These are phyloP conservation scores for Fusarium albidum DNA, from an alignment of 2,329 filamentous ascomycete species.

Conservation along the genomic window DNA sequence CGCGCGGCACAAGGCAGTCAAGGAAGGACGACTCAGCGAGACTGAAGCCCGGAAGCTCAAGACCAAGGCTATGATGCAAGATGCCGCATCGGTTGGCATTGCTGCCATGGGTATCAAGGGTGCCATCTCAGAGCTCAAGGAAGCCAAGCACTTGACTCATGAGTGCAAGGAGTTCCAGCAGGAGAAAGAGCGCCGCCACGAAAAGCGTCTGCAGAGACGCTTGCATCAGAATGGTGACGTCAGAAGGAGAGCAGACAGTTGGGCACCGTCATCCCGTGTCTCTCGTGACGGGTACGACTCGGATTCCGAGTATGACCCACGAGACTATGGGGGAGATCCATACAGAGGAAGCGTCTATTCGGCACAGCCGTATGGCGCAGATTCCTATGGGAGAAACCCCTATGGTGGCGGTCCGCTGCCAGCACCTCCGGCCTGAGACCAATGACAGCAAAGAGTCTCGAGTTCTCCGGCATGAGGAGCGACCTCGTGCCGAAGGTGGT, in stretches of 20 bases:
- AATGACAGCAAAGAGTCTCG: constrained; percentile 4
- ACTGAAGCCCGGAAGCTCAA: constrained; percentile 65
- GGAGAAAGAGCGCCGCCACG: constrained; percentile 59
- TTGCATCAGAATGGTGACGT: constrained; percentile 42
- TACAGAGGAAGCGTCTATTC: constrained; percentile 28
- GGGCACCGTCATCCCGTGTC: constrained; percentile 52
- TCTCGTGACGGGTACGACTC: constrained; percentile 51
- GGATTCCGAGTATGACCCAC: constrained; percentile 51
- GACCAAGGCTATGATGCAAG: constrained; percentile 63
- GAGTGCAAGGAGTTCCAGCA: constrained; percentile 59
- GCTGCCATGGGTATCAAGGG: constrained; percentile 66
- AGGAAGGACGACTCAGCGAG: constrained; percentile 59
- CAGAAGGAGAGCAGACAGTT: constrained; percentile 54
- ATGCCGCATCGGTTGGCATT: constrained; percentile 66
- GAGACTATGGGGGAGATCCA: constrained; percentile 52
- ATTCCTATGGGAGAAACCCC: constrained; percentile 28
- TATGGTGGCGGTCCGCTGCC: constrained; percentile 47
- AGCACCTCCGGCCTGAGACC: constrained; percentile 41
- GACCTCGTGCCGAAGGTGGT: not conserved
- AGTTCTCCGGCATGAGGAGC: not conserved
- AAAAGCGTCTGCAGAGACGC: constrained; percentile 54
- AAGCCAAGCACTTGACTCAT: constrained; percentile 58
- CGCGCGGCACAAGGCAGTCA: constrained; percentile 61
- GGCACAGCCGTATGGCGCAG: constrained; percentile 27
- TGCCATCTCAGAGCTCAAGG: constrained; percentile 64